phyloP scores from a whole-genome alignment of 1,284 basidiomycete species.

The Irpex rosettiformis region DNA sequence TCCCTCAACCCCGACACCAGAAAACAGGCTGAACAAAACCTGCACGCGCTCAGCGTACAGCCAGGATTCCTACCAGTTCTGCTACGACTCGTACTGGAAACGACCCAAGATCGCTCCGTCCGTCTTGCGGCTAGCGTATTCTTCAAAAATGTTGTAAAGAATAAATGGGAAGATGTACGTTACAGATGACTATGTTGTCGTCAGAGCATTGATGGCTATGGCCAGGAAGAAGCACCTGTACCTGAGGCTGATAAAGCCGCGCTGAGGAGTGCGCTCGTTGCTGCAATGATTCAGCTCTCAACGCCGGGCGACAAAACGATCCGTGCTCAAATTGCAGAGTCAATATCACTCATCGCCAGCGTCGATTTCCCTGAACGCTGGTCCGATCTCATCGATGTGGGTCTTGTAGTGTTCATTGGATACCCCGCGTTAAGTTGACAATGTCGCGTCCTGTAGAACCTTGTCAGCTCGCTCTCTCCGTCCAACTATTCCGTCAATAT shows the following conservation, averaged over 20 bases:
- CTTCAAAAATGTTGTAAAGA: conserved; percentile 85
- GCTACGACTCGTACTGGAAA: conserved; percentile 69
- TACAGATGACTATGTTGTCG: not conserved
- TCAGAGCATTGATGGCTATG: conserved; percentile 5
- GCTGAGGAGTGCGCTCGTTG: conserved; percentile 70
- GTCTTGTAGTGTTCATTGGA: conserved; percentile 25
- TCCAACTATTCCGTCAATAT: conserved; percentile 85
- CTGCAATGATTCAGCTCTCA: conserved; percentile 80
- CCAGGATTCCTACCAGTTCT: conserved; percentile 77
- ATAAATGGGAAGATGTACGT: conserved; percentile 83
- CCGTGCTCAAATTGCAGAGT: conserved; percentile 84
- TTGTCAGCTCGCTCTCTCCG: conserved; percentile 74
- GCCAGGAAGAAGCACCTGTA: conserved; percentile 62
- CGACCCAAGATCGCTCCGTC: conserved; percentile 63
- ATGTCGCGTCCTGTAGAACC: conserved; percentile 54
- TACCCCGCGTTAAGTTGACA: not conserved
- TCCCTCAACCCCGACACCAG: conserved; percentile 73
- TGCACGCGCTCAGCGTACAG: conserved; percentile 65
- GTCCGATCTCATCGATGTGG: conserved; percentile 82
- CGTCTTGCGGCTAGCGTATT: conserved; percentile 83
- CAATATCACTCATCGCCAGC: conserved; percentile 83
- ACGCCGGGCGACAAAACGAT: conserved; percentile 61
- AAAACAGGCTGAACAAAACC: conserved; percentile 77
- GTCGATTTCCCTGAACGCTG: conserved; percentile 86
- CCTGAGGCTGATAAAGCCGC: conserved; percentile 64